Conservation (phyloP, 129 eudicot genomes). For the Artemisia argyi region DNA sequence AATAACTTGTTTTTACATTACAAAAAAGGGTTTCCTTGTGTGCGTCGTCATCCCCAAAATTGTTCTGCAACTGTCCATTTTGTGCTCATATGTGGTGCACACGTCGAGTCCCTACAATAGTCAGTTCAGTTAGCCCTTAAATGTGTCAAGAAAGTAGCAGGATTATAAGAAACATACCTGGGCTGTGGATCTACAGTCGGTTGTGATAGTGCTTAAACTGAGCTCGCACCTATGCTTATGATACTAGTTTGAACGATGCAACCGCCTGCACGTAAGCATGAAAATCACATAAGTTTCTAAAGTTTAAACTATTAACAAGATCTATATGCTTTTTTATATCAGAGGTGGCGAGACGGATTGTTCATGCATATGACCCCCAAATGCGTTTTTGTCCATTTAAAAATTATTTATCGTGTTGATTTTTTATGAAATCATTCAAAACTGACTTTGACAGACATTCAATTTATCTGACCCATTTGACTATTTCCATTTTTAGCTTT, state of each 20-base stretch:
- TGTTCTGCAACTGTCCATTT: neutral
- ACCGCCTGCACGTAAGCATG: constrained; percentile 61
- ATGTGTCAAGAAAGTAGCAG: constrained; percentile 3
- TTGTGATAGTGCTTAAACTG: constrained; percentile 12
- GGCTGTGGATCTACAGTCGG: constrained; percentile 5
- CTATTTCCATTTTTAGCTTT: too few relatives aligned
- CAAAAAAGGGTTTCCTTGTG: neutral
- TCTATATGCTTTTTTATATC: neutral
- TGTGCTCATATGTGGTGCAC: neutral
- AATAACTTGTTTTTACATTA: neutral
- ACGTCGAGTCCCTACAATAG: constrained; percentile 12
- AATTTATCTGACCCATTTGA: too few relatives aligned
- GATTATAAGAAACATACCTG: constrained; percentile 15
- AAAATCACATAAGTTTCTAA: neutral
- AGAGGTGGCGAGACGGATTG: too few relatives aligned
- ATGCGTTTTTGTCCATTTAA: too few relatives aligned
- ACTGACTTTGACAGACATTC: too few relatives aligned
- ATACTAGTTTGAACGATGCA: constrained; percentile 67
- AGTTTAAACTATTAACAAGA: neutral
- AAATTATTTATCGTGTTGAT: too few relatives aligned
- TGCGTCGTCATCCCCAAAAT: neutral
- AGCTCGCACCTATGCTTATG: constrained; percentile 18
- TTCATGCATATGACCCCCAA: too few relatives aligned
- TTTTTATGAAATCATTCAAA: too few relatives aligned
- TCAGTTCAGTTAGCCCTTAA: neutral